Conservation (phyloP, 2,329 filamentous ascomycete species). For the Penicillium sp. region DNA sequence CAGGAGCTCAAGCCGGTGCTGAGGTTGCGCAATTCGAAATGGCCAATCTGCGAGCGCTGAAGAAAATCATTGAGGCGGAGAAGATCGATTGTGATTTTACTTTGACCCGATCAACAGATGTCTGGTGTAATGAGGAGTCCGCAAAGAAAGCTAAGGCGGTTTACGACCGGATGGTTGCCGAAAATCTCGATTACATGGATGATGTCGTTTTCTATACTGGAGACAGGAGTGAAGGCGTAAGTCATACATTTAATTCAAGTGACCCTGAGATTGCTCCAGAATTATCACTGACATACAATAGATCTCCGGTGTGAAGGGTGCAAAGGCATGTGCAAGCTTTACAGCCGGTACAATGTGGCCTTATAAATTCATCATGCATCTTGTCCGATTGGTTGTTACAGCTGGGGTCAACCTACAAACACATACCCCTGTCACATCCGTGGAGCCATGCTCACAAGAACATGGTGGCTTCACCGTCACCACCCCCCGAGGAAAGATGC, state of each 20-base stretch:
- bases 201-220: constrained; percentile 31
- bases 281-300: constrained; percentile 4
- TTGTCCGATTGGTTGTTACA: constrained; percentile 59
- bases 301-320: constrained; percentile 44
- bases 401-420: constrained; percentile 56
- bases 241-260: neutral
- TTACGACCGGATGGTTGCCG: constrained; percentile 33
- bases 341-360: constrained; percentile 53
- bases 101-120: constrained; percentile 45
- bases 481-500: constrained; percentile 62
- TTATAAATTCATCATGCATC: constrained; percentile 76
- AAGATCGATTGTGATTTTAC: constrained; percentile 49
- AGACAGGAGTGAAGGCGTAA: constrained; percentile 33
- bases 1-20: constrained; percentile 38
- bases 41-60: constrained; percentile 43
- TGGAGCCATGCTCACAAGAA: constrained; percentile 47
- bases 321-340: constrained; percentile 38
- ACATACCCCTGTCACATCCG: constrained; percentile 47
- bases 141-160: constrained; percentile 28
- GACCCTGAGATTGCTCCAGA: neutral
- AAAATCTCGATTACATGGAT: constrained; percentile 31
- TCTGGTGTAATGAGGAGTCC: constrained; percentile 38
- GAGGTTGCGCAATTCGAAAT: constrained; percentile 47
- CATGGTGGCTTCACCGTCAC: constrained; percentile 62
- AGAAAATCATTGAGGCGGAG: constrained; percentile 43